Base-by-base conservation (phyloP, 1,139 yeast species). In the Sugiyamaella neomexicana region DNA sequence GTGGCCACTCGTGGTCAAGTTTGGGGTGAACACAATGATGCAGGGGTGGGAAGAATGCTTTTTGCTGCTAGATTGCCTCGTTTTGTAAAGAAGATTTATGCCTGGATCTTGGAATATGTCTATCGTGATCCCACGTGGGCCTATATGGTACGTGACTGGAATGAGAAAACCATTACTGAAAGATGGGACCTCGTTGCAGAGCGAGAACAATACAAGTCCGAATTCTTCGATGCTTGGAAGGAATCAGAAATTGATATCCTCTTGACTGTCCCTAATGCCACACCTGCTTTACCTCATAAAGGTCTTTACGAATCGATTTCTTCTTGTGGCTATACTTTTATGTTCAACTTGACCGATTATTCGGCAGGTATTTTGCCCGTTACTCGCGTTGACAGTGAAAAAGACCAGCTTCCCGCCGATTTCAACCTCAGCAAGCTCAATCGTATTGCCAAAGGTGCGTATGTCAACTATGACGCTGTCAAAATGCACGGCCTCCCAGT, bases 401-500 rank as follows among this genome's bases (percentile, higher is more conserved):
- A 73, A 38, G 89, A 79, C 59, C 63, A 62, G n/a, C 62, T 68
- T 27, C 71, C 70, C 1, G 54, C 56, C 7, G 66, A 58, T 29
- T 76, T 73, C 62, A 53, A 60, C 4, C 34, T 29, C 29, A 60
- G 59, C 34, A 70, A 75, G 13, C 60, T 72, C 47, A 75, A 70
- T 61, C 70, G 72, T 2, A 62, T 66, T 6, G 83, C 79, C 47
- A 57, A 61, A 32, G 74, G 73, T 20, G 74, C 77, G 8, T 72
- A 73, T 57, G 64, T 64, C 25, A 65, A 74, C 59, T 85, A 84
- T 68, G 74, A 83, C 59, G 81, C 87, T 1, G 76, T 72, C 51
- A 77, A 79, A 59, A 75, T 78, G 68, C 79, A 82, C 58, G 85
- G 85, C 0, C 80, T 85, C 62, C 89, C 89, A 1, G 85, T 84